Percentiles rank a stretch among this genome's conserved stretches.
Evolutionary conservation across 75 land plant species (phyloP).

Genomic region (Adiantum capillusveneris): DNA sequence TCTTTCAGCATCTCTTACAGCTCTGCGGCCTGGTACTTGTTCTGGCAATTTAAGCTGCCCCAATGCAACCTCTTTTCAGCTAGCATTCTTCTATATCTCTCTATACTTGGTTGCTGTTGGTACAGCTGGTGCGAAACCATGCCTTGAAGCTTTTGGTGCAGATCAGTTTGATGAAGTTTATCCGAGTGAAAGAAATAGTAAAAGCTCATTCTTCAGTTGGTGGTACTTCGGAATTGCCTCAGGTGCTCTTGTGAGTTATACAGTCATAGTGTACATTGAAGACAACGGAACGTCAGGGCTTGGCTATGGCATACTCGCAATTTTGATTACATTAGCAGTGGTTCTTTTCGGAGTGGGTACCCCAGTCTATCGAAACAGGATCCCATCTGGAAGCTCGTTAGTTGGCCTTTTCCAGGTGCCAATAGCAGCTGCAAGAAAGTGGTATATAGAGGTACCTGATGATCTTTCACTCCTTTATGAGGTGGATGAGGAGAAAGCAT

Average conservation of each 20-base stretch:
- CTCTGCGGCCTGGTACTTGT: slow-evolving; percentile 18
- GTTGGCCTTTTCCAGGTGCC: slow-evolving; percentile 20
- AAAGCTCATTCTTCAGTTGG: slow-evolving; percentile 41
- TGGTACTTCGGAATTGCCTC: slow-evolving; percentile 35
- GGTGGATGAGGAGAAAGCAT: slow-evolving; percentile 1
- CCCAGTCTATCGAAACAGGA: slow-evolving; percentile 16
- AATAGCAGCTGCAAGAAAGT: slow-evolving; percentile 14
- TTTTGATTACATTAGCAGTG: slow-evolving; percentile 9
- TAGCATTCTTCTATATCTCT: slow-evolving; percentile 52
- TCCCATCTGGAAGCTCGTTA: slow-evolving; percentile 23
- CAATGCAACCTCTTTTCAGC: slow-evolving; percentile 25
- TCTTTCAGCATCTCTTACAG: slow-evolving; percentile 20
- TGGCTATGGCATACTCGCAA: slow-evolving; percentile 31
- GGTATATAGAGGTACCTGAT: slow-evolving; percentile 8
- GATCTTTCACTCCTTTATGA: slow-evolving; percentile 38
- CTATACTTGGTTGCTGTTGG: slow-evolving; percentile 55
- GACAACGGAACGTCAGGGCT: slow-evolving; percentile 27
- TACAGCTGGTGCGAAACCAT: slow-evolving; percentile 60
- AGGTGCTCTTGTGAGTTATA: slow-evolving; percentile 21
- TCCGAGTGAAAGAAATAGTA: slow-evolving; percentile 10
- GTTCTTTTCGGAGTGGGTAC: slow-evolving; percentile 13
- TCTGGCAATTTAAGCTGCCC: slow-evolving; percentile 5
- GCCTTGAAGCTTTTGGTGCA: slow-evolving; percentile 65
- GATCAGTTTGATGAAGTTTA: slow-evolving; percentile 49
- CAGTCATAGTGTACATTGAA: slow-evolving; percentile 30